Evolutionary conservation across 768 basidiomycete genomes (phyloP), one percentile per base, ranked within the genome.

Genomic region (Boletus patriciae): DNA sequence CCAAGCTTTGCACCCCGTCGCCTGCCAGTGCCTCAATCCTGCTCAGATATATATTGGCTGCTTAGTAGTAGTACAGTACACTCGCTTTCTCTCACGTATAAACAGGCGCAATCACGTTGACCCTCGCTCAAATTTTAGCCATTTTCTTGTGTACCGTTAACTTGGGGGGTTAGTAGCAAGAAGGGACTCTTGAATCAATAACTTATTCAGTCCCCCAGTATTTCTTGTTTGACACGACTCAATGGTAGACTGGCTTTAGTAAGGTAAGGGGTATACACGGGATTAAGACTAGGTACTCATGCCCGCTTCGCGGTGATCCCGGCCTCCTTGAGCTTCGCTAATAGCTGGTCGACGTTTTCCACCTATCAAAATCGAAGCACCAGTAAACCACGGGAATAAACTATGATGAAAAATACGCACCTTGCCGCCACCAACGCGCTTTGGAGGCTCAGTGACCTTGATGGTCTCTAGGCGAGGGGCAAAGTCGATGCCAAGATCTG

Each of bases 381-480:
- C 7, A 21, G 36, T 62, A 21, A 54, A 12, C 11, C 18, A 21
- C 33, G 11, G 38, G 21, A 53, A 58, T 1, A 46, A 44, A n/a
- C 46, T 31, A 25, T 0, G 50, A 46, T 15, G 48, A 5, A 2
- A 46, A 43, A n/a, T 3, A 41, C 78, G 44, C 51, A 83, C 96
- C 82, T 97, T 99, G 43, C 84, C 85, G 27, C 97, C 96, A 13
- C 97, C 97, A 37, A 90, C 82, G 36, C 97, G 86, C 70, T 89
- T 86, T 0, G 91, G 88, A 25, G 97, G 97, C 70, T 98, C 96
- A 3, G 84, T 75, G 25, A 98, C 90, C 63, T 90, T 92, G 67
- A 98, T 65, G 0, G 86, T 92, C 77, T 97, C 91, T 27, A 98
- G 75, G 33, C 83, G 80, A 16, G 94, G 93, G 0, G 84, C 81